Conservation (phyloP, 441 rosid species). For the Gossypium davidsonii region DNA sequence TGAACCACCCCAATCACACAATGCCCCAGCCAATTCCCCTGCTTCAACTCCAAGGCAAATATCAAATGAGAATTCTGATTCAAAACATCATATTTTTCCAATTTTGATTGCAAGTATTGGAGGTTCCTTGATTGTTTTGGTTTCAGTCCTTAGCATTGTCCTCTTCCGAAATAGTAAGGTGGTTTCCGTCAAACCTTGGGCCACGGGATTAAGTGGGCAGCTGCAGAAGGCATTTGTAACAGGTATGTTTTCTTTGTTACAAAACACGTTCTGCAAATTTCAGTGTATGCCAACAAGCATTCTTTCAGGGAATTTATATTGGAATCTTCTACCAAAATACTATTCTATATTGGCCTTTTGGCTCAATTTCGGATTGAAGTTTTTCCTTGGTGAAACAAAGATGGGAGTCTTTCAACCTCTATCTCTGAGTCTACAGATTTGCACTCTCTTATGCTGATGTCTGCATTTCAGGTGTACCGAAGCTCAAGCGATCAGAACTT, state of each 20-base stretch:
- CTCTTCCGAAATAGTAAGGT: conserved; percentile 48
- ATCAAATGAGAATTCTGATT: conserved; percentile 15
- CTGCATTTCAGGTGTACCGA: conserved; percentile 64
- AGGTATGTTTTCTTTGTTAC: conserved; percentile 36
- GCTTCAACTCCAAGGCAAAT: conserved; percentile 25
- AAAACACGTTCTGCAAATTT: background rate
- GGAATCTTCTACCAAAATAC: background rate
- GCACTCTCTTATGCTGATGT: conserved; percentile 2
- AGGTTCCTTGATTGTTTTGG: conserved; percentile 40
- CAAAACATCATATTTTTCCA: conserved; percentile 26
- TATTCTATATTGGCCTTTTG: background rate
- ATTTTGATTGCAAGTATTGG: conserved; percentile 36
- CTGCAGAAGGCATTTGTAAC: conserved; percentile 77
- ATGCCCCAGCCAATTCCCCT: conserved; percentile 21
- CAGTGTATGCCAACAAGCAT: background rate
- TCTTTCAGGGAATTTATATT: background rate
- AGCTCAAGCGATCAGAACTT: conserved; percentile 75
- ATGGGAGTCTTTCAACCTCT: background rate
- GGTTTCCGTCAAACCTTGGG: conserved; percentile 81
- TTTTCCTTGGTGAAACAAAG: background rate
- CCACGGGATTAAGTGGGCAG: conserved; percentile 75
- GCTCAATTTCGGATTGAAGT: background rate
- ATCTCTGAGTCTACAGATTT: background rate
- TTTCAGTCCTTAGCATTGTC: conserved; percentile 32
- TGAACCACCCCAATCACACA: conserved; percentile 21